Evolutionary conservation across 495 filamentous ascomycete genomes (phyloP), one percentile per base, ranked within the genome.

Genomic region (Penicillium canariense): DNA sequence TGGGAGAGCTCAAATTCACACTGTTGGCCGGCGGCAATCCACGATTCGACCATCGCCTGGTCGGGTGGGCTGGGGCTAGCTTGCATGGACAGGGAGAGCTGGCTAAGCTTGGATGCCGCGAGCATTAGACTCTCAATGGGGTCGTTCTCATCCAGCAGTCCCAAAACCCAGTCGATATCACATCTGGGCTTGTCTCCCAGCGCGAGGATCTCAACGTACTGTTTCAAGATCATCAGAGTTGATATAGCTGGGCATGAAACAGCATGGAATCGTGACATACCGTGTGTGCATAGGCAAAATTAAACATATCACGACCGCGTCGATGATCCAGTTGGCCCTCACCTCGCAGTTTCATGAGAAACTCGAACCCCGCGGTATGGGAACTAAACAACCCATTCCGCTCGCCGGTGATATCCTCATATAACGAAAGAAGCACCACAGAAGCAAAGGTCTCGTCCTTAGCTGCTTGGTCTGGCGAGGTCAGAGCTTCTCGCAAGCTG

Each of bases 381-480:
- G 75, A 73, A 61, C 77, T 69, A 5, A 63, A 52, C 10, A 74
- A 48, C 15, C 74, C 73, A 66, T 74, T 68, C 6, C 76, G 52
- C 34, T 76, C 67, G 12, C 72, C 67, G 1, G 68, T 54, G 22
- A 75, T 71, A 65, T 79, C 67, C 35, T 77, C 75, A 54, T 69
- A 77, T 7, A 76, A 38, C 9, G 70, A 68, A 3, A 76, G 55
- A 38, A 77, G 36, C 4, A 75, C 62, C 49, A 77, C 64, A 1
- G 72, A 61, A 31, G 75, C 68, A 58, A 76, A 70, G 1, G 73
- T 76, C 43, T 75, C 70, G 46, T 77, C 75, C 45, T 70, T 69
- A 14, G 69, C 53, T 11, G 69, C 70, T 49, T 71, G 59, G 3
- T 47, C 56, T 18, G 65, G 68, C 20, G 65, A 68, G 5, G 49